Base-by-base conservation (phyloP, 805 yeast species). In the Wickerhamiella azymoides region DNA sequence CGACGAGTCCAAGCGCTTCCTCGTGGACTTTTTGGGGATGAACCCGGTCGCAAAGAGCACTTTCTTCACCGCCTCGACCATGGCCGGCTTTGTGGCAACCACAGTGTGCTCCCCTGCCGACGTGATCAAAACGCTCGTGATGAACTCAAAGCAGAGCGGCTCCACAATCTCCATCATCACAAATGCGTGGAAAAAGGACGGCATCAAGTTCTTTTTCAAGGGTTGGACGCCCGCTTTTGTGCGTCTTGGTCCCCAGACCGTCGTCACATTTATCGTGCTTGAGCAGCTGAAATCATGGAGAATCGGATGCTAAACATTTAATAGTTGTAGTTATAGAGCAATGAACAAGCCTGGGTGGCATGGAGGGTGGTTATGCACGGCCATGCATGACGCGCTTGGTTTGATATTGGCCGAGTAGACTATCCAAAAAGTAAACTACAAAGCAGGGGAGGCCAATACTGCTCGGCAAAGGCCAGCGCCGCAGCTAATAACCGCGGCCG, bases 51-150 rank as follows among this genome's bases (percentile, higher is more conserved):
- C 77, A 45, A 74, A 76, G 52, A 55, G 77, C 0, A 84, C 94
- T 2, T 94, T 84, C 61, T 84, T 84, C 57, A 60, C 77, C 28
- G 84, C 94, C 0, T 79, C 89, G 3, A 66, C 84, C 50, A 57
- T 80, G 51, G 94, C 95, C 1, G 94, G 94, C 14, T 65, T 84
- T 30, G 84, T 84, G 5, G 95, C 95, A 6, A 84, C 95, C 0
- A 85, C 95, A 0, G 81, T 84, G 16, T 85, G 94, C 60, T 83
- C 94, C 1, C 95, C 95, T 1, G 94, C 88, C 9, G 95, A 84
- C 62, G 95, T 84, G 2, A 78, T 84, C 41, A 85, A 85, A 62
- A 85, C 95, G 2, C 69, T 93, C 57, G 81, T 84, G 48, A 84
- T 84, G 95, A 80, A 82, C 62, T 33, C 46, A 10, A 27, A 32